Percentiles rank a stretch among this genome's conserved stretches.
phyloP scores from a whole-genome alignment of 345 rosid genomes.

The Mangifera indica region DNA sequence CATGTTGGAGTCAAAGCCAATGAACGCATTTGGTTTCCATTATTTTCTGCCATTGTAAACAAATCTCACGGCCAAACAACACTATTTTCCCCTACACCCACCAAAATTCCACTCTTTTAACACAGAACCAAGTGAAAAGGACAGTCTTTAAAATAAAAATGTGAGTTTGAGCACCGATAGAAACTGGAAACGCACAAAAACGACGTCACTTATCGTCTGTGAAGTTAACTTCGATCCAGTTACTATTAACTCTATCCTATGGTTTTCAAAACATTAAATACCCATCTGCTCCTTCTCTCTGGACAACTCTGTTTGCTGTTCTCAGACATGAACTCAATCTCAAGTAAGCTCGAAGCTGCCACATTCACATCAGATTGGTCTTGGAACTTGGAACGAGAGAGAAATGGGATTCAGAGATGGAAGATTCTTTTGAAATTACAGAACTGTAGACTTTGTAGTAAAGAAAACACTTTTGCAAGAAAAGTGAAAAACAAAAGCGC shows the following conservation, averaged over 20 bases:
- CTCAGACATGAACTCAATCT: neutral
- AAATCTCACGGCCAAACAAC: slow-evolving; percentile 6
- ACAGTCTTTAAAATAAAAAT: no score
- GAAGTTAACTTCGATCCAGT: neutral
- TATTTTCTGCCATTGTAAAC: slow-evolving; percentile 26
- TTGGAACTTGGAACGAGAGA: neutral
- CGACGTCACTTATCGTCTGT: neutral
- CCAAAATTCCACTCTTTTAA: neutral
- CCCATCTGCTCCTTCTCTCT: neutral
- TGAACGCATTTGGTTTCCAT: slow-evolving; percentile 47
- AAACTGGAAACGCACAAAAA: neutral
- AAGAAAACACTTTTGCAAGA: neutral
- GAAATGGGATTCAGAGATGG: slow-evolving; percentile 5
- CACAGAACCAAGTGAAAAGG: neutral
- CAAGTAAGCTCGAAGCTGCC: neutral
- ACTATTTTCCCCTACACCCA: neutral
- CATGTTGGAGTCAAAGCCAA: slow-evolving; percentile 89
- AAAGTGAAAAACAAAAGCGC: neutral
- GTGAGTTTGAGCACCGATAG: slow-evolving; percentile 6
- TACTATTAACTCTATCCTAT: neutral
- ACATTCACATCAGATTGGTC: neutral
- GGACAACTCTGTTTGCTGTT: neutral
- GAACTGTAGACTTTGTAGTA: neutral
- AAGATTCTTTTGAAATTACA: neutral
- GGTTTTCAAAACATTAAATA: neutral